phyloP scores from a whole-genome alignment of 2,329 filamentous ascomycete species.

The Aquanectria penicillioides region DNA sequence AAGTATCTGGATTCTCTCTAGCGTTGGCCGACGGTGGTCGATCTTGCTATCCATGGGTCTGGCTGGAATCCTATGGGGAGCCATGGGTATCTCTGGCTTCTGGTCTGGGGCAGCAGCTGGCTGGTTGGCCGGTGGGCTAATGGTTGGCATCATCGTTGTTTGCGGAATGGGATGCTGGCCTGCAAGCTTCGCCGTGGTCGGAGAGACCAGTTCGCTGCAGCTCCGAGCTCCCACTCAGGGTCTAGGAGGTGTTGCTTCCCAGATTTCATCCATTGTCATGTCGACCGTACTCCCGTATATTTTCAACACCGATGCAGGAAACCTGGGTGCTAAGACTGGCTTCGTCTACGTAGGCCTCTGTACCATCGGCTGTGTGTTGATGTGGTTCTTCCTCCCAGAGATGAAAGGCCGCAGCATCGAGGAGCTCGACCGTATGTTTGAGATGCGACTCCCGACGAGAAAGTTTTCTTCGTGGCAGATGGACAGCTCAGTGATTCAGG shows the following conservation, averaged over 20 bases:
- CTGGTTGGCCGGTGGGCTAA: constrained; percentile 39
- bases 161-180: constrained; percentile 55
- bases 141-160: constrained; percentile 52
- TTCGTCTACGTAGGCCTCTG: constrained; percentile 52
- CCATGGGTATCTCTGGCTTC: constrained; percentile 47
- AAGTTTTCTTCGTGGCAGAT: too few relatives aligned
- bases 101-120: constrained; percentile 6
- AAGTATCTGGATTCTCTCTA: constrained; percentile 56
- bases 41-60: constrained; percentile 47
- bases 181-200: constrained; percentile 51
- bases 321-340: constrained; percentile 52
- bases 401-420: constrained; percentile 36
- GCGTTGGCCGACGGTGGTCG: constrained; percentile 52
- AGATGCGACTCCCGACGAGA: constrained; percentile 22
- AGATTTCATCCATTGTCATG: constrained; percentile 46
- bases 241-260: constrained; percentile 52
- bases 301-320: constrained; percentile 44
- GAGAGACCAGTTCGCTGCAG: constrained; percentile 39
- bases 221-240: constrained; percentile 45
- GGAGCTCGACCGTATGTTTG: constrained; percentile 40
- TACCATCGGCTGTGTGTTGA: constrained; percentile 16
- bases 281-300: constrained; percentile 41
- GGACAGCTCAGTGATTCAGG: too few relatives aligned
- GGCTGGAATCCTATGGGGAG: constrained; percentile 52
- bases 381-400: constrained; percentile 41